Evolutionary conservation across 1,284 basidiomycete genomes (phyloP), one percentile per base, ranked within the genome.

Genomic region (Pholiota adiposa): DNA sequence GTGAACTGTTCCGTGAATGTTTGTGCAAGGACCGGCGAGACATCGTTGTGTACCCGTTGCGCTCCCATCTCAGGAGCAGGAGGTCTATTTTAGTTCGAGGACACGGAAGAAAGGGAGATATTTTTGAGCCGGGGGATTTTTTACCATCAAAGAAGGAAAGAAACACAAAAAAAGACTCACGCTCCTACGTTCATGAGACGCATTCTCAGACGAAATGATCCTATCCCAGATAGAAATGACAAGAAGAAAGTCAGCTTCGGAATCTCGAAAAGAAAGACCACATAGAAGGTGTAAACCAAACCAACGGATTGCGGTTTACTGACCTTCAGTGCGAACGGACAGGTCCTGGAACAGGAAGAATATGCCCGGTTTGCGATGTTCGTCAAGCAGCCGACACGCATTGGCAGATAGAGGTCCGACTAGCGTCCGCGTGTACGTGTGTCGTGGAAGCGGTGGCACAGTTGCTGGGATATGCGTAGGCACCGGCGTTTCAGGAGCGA

Each of bases 341-440:
- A 96, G 75, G 75, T 96, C 94, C 79, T 75, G 74, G 64, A 75
- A 75, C 38, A 75, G 67, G 67, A 75, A 75, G 59, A 75, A 75
- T 58, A 97, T 88, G 3, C 94, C 94, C 36, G 86, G 81, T 63
- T 88, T 87, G 59, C 90, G 88, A 72, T 94, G 85, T 70, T 93
- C 92, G 69, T 95, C 94, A 58, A 88, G 76, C 59, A 96, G 79
- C 48, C 90, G 86, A 70, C 89, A 90, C 25, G 93, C 94, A 69
- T 92, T 92, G 14, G 93, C 87, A 23, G 90, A 90, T 18, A 96
- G 80, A 1, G 93, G 92, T 7, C 94, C 94, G 59, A 97, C 93
- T 4, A 97, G 84, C 1, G 94, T 96, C 51, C 93, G 86, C 4
- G 90, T 92, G 73, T 93, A 94, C 4, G 86, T 83, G 68, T 87